phyloP scores from a whole-genome alignment of 129 eudicot genomes.

The Centella asiatica region DNA sequence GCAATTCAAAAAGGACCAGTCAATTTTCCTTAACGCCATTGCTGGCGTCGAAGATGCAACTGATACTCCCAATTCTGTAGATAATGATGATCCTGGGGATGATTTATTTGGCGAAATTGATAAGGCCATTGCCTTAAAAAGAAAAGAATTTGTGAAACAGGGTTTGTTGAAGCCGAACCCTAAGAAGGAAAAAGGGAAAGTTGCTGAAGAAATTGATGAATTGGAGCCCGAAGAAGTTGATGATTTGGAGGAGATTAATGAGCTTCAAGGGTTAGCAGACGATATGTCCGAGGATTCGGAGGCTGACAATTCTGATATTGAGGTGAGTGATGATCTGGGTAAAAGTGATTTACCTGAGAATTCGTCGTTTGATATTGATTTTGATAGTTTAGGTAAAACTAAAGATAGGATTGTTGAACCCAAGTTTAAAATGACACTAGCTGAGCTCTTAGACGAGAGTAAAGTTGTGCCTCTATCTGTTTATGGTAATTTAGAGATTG shows the following conservation, averaged over 20 bases:
- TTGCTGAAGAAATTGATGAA: constrained; percentile 40
- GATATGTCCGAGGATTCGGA: constrained; percentile 37
- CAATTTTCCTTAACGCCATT: constrained; percentile 65
- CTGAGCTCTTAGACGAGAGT: constrained; percentile 89
- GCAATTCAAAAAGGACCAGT: constrained; percentile 45
- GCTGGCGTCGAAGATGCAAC: constrained; percentile 62
- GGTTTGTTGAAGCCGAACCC: constrained; percentile 76
- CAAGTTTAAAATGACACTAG: constrained; percentile 77
- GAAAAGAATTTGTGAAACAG: constrained; percentile 80
- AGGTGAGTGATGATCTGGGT: constrained; percentile 36
- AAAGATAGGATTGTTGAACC: constrained; percentile 79
- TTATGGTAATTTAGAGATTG: constrained; percentile 85
- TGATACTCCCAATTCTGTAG: constrained; percentile 27
- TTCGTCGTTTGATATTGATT: constrained; percentile 45
- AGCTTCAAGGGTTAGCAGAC: constrained; percentile 55
- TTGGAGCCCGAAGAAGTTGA: constrained; percentile 69
- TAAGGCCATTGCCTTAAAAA: constrained; percentile 69
- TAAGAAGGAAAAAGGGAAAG: constrained; percentile 26
- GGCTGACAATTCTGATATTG: constrained; percentile 38
- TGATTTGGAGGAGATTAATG: constrained; percentile 80
- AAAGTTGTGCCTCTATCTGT: constrained; percentile 80
- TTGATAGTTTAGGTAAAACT: constrained; percentile 53
- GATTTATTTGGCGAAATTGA: constrained; percentile 86
- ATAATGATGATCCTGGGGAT: constrained; percentile 43
- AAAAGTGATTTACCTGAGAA: constrained; percentile 20